Percentiles rank a stretch among this genome's conserved stretches.
These are phyloP conservation scores for Multifurca ochricompacta DNA, from an alignment of 768 basidiomycete genomes.

Conservation along the genomic window DNA sequence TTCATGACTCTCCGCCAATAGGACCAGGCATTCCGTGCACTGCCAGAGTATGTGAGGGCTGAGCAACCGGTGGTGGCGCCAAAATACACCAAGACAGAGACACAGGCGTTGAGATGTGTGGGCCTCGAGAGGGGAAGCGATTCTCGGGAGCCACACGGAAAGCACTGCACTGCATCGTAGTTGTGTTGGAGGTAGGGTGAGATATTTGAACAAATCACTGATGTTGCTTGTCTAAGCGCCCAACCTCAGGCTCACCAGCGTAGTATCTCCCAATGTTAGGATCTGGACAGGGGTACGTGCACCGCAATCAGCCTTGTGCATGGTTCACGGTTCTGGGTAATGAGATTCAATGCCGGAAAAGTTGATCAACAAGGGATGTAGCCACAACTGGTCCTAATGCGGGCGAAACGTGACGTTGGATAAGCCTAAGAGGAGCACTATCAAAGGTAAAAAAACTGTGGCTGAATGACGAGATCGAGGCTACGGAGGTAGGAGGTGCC, in stretches of 20 bases:
- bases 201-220: background rate
- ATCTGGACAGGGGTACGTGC: background rate
- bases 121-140: background rate
- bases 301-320: background rate
- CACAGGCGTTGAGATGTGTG: background rate
- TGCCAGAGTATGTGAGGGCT: background rate
- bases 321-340: background rate
- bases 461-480: background rate
- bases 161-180: constrained; percentile 5
- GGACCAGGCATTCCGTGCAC: background rate
- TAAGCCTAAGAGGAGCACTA: background rate
- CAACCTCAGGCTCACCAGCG: no score
- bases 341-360: background rate
- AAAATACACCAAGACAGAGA: background rate
- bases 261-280: background rate
- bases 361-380: background rate
- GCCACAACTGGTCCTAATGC: background rate
- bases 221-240: background rate
- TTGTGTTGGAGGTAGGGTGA: background rate
- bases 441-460: background rate
- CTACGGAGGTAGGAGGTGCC: constrained; percentile 2
- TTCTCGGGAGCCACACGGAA: constrained; percentile 1
- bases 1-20: no score
- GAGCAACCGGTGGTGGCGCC: background rate
- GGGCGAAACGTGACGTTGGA: background rate